Conservation (phyloP, 1,284 basidiomycete genomes). For the Athelia psychrophila region DNA sequence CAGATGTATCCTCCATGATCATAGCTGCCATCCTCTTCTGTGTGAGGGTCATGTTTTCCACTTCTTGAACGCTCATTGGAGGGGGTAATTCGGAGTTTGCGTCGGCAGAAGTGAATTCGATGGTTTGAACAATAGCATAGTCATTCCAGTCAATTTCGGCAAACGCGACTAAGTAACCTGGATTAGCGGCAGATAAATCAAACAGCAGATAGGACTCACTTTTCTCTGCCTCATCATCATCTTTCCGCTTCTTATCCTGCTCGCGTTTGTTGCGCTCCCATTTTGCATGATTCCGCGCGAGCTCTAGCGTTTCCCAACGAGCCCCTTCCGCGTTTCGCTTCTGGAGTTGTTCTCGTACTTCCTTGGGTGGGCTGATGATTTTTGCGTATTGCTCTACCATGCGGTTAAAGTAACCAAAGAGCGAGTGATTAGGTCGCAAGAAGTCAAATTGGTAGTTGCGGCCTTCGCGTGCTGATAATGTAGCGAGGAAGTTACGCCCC, state of each 20-base stretch:
- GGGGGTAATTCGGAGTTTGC: slow-evolving; percentile 89
- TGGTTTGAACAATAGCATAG: slow-evolving; percentile 97
- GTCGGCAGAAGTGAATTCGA: slow-evolving; percentile 95
- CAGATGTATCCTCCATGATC: slow-evolving; percentile 93
- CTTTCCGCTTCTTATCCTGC: slow-evolving; percentile 82
- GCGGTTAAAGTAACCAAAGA: slow-evolving; percentile 96
- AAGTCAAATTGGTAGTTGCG: slow-evolving; percentile 99
- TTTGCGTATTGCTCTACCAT: slow-evolving; percentile 96
- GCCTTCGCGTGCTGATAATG: slow-evolving; percentile 86
- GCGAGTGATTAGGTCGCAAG: slow-evolving; percentile 90
- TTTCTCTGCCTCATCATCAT: slow-evolving; percentile 87
- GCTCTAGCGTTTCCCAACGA: slow-evolving; percentile 78
- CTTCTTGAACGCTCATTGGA: slow-evolving; percentile 92
- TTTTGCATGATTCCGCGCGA: slow-evolving; percentile 77
- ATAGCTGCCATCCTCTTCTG: slow-evolving; percentile 98
- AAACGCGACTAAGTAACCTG: slow-evolving; percentile 65
- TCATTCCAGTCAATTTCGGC: slow-evolving; percentile 99
- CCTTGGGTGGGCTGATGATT: slow-evolving; percentile 82
- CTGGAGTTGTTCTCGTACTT: slow-evolving; percentile 69
- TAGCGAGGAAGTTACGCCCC: slow-evolving; percentile 84
- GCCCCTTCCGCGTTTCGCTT: slow-evolving; percentile 57
- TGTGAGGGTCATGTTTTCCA: slow-evolving; percentile 94
- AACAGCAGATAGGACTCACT: slow-evolving; percentile 43
- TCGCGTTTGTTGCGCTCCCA: slow-evolving; percentile 88
- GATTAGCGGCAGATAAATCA: slow-evolving; percentile 5